Evolutionary conservation across 2,329 filamentous ascomycete genomes (phyloP).

Genomic region (Daldinia sp.): DNA sequence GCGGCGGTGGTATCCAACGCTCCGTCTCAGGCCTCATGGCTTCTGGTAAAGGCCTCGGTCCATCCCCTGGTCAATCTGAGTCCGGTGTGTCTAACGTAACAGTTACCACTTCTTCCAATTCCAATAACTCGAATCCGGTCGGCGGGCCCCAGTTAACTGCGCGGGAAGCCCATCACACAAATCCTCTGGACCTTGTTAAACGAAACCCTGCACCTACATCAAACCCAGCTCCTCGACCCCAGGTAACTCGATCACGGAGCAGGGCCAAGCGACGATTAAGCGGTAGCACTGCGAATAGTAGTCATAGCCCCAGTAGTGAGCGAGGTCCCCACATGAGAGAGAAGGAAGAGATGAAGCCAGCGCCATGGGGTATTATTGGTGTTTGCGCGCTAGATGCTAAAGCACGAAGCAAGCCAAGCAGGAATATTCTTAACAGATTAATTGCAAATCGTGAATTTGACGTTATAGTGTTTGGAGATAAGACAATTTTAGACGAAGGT

Average conservation of each 20-base stretch:
- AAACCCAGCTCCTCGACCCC: slow-evolving; percentile 54
- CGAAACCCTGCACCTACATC: slow-evolving; percentile 54
- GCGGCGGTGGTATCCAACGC: slow-evolving; percentile 53
- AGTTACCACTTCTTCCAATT: slow-evolving; percentile 64
- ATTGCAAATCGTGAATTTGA: slow-evolving; percentile 94
- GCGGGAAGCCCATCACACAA: slow-evolving; percentile 56
- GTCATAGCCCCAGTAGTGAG: slow-evolving; percentile 82
- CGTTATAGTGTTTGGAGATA: slow-evolving; percentile 97
- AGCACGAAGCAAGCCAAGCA: slow-evolving; percentile 94
- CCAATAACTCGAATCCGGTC: slow-evolving; percentile 58
- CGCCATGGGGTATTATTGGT: slow-evolving; percentile 79
- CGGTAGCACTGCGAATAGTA: slow-evolving; percentile 84
- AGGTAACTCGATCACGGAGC: slow-evolving; percentile 71
- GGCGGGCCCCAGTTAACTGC: slow-evolving; percentile 61
- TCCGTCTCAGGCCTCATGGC: slow-evolving; percentile 62
- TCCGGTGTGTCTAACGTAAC: slow-evolving; percentile 64
- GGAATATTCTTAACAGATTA: slow-evolving; percentile 93
- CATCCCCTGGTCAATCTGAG: slow-evolving; percentile 61
- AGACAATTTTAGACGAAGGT: slow-evolving; percentile 96
- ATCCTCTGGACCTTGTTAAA: slow-evolving; percentile 61
- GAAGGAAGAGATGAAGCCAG: slow-evolving; percentile 70
- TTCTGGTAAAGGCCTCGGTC: slow-evolving; percentile 56
- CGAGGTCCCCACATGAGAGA: slow-evolving; percentile 66
- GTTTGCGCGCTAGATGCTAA: slow-evolving; percentile 97
- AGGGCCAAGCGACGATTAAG: slow-evolving; percentile 81